Evolutionary conservation across 306 rosid species (phyloP).

Genomic region (Trifolium dubium): DNA sequence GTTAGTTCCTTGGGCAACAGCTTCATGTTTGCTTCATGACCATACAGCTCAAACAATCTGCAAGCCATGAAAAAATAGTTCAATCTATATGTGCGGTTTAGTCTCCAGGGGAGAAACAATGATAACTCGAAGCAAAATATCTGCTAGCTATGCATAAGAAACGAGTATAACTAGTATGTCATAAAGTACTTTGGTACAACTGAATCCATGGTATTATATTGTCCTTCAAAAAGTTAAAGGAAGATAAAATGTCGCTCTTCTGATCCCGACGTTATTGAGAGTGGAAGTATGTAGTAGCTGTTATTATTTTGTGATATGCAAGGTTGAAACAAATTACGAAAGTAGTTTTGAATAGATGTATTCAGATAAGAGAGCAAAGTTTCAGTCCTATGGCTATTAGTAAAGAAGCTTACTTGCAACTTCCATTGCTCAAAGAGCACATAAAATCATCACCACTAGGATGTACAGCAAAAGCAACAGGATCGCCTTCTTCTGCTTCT

Average conservation of each 20-base stretch:
- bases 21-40: conserved; percentile 59
- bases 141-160: conserved; percentile 10
- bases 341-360: conserved; percentile 9
- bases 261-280: conserved; percentile 1
- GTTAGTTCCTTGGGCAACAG: conserved; percentile 67
- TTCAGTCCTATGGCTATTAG: neutral
- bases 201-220: neutral
- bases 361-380: conserved; percentile 1
- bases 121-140: conserved; percentile 23
- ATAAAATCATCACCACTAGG: conserved; percentile 81
- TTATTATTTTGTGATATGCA: conserved; percentile 14
- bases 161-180: conserved; percentile 6
- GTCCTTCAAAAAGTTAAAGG: conserved; percentile 19
- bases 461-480: conserved; percentile 77
- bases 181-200: conserved; percentile 8
- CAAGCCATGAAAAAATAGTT: conserved; percentile 34
- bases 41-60: conserved; percentile 77
- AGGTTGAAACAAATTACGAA: conserved; percentile 7
- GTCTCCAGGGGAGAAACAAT: conserved; percentile 7
- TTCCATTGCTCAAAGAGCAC: conserved; percentile 79
- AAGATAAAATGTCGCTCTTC: neutral
- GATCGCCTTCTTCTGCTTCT: conserved; percentile 90
- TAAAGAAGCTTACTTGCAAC: conserved; percentile 81
- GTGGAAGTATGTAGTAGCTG: neutral
- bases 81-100: conserved; percentile 15